Base-by-base conservation (phyloP, 208 protist genomes). In the Trichomonas gallinae region DNA sequence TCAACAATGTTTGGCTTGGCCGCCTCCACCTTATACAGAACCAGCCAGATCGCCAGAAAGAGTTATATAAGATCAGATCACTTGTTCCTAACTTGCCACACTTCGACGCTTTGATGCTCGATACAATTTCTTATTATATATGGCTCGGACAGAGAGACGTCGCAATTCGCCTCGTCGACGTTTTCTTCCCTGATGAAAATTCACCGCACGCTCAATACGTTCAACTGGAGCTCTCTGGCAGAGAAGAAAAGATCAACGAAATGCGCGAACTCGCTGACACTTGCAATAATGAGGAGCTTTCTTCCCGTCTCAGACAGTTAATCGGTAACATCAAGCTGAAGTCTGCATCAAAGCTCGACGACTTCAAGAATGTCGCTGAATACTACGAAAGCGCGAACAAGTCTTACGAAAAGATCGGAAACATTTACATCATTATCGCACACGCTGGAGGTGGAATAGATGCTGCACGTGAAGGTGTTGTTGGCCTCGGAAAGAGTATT, bases 321-420 rank as follows among this genome's bases (percentile, higher is more conserved):
- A 38, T 93, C 38, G 87, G 87, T 93, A 93, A 93, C n/a, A 93
- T 93, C 31, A 93, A 51, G 51, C 11, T 93, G 40, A 93, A 93
- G 31, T n/a, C 13, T 2, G 42, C 13, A 34, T 48, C 42, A 0
- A 58, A 42, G 15, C 6, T 51, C 8, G 87, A 93, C n/a, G 87
- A 40, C 10, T 42, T 93, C 26, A 42, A 93, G 31, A 26, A 48
- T 0, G 44, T 93, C n/a, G 0, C 87, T 38, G 13, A 93, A 15
- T 44, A 93, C n/a, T 93, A 38, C 15, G 15, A 38, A 8, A 26
- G 2, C 26, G 87, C 87, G 10, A 38, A 93, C 45, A 93, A 93
- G 46, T 93, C 87, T 8, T 44, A 58, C 15, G 44, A 48, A 51
- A 93, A 93, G 34, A 93, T 93, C 2, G 87, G 40, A 48, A 51